Evolutionary conservation across 305 asterid genomes (phyloP), one percentile per base, ranked within the genome.

Genomic region (Caryopteris hybrid): DNA sequence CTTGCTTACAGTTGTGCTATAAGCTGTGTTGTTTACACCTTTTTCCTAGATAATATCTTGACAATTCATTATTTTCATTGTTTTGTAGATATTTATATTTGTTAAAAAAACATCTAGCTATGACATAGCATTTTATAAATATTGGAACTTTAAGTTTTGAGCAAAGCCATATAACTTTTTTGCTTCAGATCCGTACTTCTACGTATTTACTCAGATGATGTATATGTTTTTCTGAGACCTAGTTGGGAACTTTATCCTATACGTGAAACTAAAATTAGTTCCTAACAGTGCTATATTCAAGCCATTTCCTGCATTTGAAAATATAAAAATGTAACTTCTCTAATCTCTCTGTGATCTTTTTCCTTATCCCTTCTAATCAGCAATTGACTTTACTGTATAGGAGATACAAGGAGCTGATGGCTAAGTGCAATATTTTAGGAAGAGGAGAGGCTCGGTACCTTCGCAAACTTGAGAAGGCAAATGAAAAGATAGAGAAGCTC

Each of bases 321-420:
- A 14, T 16, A 16, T 39, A 42, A 13, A 45, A 59, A n/a, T 21
- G 14, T 10, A 34, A 36, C 20, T 25, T 52, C 9, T 71, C 6
- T 17, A 36, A 58, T 60, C 51, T 34, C 12, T 71, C 21, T 62
- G 46, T 62, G 8, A 47, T 53, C 38, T 6, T 25, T 66, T 41
- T 66, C 10, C 23, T 68, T 33, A 38, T 22, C 57, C 17, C 38
- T 56, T 23, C 34, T 62, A 38, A 58, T 68, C 55, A 53, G 46
- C 62, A 64, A 69, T 58, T 72, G 42, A 66, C 45, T 69, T 74
- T 57, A 33, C 61, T 45, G 53, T 69, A 53, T 68, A 94, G 96
- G 96, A 82, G 84, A 81, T 93, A 93, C 88, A 93, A 93, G 87
- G 99, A 93, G 80, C 77, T 93, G 74, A 79, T 93, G 95, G 78